phyloP scores from a whole-genome alignment of 495 filamentous ascomycete genomes.

The Neurospora intermedia region DNA sequence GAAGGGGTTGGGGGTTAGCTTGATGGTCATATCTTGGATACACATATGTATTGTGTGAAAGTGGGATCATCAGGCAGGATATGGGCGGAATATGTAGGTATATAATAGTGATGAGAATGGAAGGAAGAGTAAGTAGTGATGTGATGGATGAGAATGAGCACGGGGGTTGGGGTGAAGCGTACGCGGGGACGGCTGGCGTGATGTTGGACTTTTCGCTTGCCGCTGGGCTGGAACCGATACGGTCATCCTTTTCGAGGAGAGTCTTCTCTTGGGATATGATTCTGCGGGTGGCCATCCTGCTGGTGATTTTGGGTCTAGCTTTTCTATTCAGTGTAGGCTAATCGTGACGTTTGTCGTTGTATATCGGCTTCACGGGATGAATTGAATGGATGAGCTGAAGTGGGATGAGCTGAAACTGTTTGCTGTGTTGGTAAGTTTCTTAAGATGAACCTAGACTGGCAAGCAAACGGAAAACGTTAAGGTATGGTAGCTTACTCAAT shows the following conservation, averaged over 20 bases:
- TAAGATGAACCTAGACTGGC: background rate
- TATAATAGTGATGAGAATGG: background rate
- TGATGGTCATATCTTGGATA: background rate
- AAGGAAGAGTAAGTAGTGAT: background rate
- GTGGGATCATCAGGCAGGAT: background rate
- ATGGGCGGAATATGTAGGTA: background rate
- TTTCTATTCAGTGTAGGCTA: background rate
- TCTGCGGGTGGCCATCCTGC: slow-evolving; percentile 48
- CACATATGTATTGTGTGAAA: background rate
- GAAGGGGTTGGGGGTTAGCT: slow-evolving; percentile 7
- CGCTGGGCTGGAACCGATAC: slow-evolving; percentile 23
- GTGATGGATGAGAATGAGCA: background rate
- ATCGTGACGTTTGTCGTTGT: background rate
- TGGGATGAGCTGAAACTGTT: background rate
- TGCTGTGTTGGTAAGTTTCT: background rate
- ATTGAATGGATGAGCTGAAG: background rate
- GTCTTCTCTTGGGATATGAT: slow-evolving; percentile 44
- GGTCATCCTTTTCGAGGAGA: slow-evolving; percentile 43
- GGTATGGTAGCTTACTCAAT: background rate
- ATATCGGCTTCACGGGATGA: background rate
- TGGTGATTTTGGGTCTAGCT: background rate
- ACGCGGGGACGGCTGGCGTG: slow-evolving; percentile 65
- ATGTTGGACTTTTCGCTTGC: slow-evolving; percentile 37
- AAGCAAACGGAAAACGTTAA: background rate
- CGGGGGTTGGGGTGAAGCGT: slow-evolving; percentile 21